Evolutionary conservation across 2,329 filamentous ascomycete genomes (phyloP).

Genomic region (Boeremia exigua): DNA sequence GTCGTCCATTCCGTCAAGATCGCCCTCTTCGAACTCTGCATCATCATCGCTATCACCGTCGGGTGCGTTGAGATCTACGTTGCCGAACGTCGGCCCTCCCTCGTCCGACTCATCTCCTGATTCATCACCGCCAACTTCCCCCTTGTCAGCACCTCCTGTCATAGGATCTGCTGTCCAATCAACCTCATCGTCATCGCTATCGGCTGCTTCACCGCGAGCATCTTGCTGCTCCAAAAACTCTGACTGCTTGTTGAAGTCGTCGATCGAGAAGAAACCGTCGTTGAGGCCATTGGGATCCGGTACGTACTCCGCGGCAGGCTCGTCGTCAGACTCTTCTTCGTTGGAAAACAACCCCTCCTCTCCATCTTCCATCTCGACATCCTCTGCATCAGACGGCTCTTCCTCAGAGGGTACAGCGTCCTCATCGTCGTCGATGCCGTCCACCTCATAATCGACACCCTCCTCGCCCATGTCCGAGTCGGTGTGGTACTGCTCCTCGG

Average conservation of each 20-base stretch:
- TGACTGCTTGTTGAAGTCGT: slow-evolving; percentile 94
- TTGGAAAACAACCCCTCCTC: slow-evolving; percentile 43
- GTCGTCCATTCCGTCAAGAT: slow-evolving; percentile 58
- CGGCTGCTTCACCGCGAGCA: slow-evolving; percentile 74
- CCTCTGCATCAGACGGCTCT: slow-evolving; percentile 38
- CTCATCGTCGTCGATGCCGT: slow-evolving; percentile 41
- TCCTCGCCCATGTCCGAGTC: slow-evolving; percentile 41
- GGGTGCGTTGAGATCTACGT: slow-evolving; percentile 75
- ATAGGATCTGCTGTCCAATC: slow-evolving; percentile 87
- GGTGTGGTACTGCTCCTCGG: slow-evolving; percentile 37
- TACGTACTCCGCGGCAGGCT: slow-evolving; percentile 63
- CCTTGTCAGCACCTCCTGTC: slow-evolving; percentile 42
- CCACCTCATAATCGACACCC: slow-evolving; percentile 43
- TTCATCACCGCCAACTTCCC: slow-evolving; percentile 46
- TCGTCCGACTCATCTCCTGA: slow-evolving; percentile 69
- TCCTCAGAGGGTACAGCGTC: slow-evolving; percentile 36
- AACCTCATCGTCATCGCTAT: slow-evolving; percentile 77
- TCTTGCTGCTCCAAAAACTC: slow-evolving; percentile 90
- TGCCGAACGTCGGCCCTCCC: slow-evolving; percentile 83
- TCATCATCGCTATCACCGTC: slow-evolving; percentile 74
- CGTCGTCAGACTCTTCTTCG: slow-evolving; percentile 53
- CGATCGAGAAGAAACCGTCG: slow-evolving; percentile 97
- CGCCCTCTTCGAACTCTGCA: slow-evolving; percentile 63
- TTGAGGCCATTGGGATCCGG: slow-evolving; percentile 86
- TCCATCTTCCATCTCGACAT: slow-evolving; percentile 42